Evolutionary conservation across 108 stramenopile genomes (phyloP), one percentile per base, ranked within the genome.

Genomic region (Chaetoceros tenuissimus): DNA sequence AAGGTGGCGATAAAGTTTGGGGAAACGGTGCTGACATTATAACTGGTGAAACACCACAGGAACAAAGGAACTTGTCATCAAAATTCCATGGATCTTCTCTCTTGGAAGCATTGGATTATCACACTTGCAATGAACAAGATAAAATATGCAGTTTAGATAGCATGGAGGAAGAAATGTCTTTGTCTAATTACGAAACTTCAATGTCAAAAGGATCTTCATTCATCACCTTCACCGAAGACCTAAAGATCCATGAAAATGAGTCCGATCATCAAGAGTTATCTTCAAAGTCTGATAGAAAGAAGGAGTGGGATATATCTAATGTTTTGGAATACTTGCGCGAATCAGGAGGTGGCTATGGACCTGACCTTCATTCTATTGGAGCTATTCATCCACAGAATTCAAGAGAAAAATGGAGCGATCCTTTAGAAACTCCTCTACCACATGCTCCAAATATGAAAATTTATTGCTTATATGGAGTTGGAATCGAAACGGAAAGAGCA

Each of bases 381-480:
- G 29, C 24, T 61, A 26, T 61, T 66, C 67, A 63, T 70, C 17
- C 71, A 69, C 66, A 31, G 47, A 54, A 53, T 58, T 71, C 10
- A 43, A 55, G 24, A 53, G 18, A 27, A 59, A 77, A 40, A 60
- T 95, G 89, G 89, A 78, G 81, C 24, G 87, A 95, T 63, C 72
- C 82, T 8, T 57, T 81, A 0, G 64, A 55, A 16, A 76, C 84
- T 19, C 79, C 87, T 22, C 74, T 95, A 3, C 94, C 94, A 8
- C 17, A 73, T 26, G 94, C 91, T 18, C 87, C 94, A 10, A 73
- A 74, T 17, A 62, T 93, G 72, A 93, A 85, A 29, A 77, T 92
- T 21, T 89, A 81, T 53, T 95, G 94, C 48, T 29, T 95, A 24
- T 95, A 95, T 62, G 94, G 94, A 28, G 70, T 74, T 18, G 87